A percentile compares a stretch with the other conserved stretches of the same genome.
Conservation (phyloP, 2,329 filamentous ascomycete genomes). For the Nemania diffusa region DNA sequence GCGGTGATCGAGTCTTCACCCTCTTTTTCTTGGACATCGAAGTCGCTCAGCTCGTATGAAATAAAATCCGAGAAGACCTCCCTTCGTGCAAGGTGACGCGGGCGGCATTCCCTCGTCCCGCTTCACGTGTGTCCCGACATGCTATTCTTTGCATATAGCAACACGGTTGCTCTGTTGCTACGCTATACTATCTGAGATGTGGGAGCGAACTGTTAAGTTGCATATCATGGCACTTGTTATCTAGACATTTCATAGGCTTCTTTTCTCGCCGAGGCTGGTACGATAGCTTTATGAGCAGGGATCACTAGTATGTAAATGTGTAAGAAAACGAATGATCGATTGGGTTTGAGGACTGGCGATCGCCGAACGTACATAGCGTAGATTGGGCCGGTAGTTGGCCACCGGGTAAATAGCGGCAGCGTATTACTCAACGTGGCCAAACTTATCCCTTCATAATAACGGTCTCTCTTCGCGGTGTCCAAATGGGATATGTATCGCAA, state of each 20-base stretch:
- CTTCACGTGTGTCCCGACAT: neutral
- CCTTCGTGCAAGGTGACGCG: conserved; percentile 15
- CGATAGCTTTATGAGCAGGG: conserved; percentile 3
- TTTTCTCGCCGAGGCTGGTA: neutral
- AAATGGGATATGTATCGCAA: conserved; percentile 10
- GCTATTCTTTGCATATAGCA: conserved; percentile 17
- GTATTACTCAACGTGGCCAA: neutral
- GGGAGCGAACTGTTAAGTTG: neutral
- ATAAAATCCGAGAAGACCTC: neutral
- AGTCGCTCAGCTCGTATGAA: conserved; percentile 6
- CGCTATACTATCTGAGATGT: neutral
- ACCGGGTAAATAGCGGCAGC: conserved; percentile 29
- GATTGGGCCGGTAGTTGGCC: neutral
- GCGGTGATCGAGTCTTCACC: neutral
- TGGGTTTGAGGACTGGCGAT: neutral
- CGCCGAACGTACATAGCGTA: neutral
- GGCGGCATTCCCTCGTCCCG: conserved; percentile 6
- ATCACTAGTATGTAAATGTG: neutral
- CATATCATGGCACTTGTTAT: neutral
- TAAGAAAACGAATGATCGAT: conserved; percentile 15
- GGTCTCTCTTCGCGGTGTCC: neutral
- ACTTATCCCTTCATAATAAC: neutral
- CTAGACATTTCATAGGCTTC: neutral
- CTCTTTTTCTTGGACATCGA: neutral
- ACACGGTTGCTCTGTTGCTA: neutral